Evolutionary conservation across 2,329 filamentous ascomycete genomes (phyloP).

Genomic region (Cercospora janseana): DNA sequence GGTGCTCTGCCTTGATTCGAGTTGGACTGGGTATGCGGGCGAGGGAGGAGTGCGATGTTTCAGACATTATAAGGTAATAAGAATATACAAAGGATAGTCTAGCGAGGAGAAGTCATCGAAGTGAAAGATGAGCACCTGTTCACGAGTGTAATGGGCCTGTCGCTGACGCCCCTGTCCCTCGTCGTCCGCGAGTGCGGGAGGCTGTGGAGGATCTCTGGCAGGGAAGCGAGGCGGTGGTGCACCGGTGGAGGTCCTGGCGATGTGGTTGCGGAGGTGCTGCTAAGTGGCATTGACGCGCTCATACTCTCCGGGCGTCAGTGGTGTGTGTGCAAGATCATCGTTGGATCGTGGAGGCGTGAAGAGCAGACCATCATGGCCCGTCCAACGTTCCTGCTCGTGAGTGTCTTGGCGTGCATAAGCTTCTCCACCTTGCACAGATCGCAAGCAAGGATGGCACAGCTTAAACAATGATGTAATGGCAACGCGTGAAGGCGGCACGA

Average conservation of each 20-base stretch:
- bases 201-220: constrained; percentile 20
- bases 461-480: neutral
- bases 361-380: no score
- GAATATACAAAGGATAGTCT: constrained; percentile 9
- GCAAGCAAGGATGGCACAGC: no score
- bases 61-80: constrained; percentile 27
- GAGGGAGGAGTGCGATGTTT: constrained; percentile 26
- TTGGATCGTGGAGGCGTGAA: no score
- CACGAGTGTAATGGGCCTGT: constrained; percentile 24
- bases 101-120: constrained; percentile 7
- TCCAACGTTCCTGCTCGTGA: constrained; percentile 3
- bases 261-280: neutral
- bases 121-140: constrained; percentile 28
- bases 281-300: constrained; percentile 9
- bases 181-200: constrained; percentile 10
- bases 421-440: no score
- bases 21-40: constrained; percentile 28
- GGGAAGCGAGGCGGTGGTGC: constrained; percentile 13
- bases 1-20: constrained; percentile 48
- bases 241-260: neutral
- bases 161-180: constrained; percentile 17
- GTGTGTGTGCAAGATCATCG: no score
- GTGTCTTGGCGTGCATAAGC: constrained; percentile 1
- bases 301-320: no score
- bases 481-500: constrained; percentile 4